These are phyloP conservation scores for Fraxinus sp. DNA, from an alignment of 305 asterid species.

Conservation along the genomic window DNA sequence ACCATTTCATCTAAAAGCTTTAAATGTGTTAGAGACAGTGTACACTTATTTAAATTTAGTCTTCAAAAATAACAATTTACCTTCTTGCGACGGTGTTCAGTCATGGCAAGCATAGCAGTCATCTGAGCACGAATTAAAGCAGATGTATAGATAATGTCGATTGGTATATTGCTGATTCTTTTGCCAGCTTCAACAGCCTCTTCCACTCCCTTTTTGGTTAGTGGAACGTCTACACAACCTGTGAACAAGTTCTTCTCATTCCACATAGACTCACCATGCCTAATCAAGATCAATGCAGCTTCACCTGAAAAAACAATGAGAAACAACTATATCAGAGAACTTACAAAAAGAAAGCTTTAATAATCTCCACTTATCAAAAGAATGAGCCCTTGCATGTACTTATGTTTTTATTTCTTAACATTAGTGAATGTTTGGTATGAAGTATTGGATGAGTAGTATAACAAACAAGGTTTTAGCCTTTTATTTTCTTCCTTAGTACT, in stretches of 20 bases:
- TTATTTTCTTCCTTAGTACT: not conserved
- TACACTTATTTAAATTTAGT: not conserved
- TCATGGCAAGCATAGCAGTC: slow-evolving; percentile 99
- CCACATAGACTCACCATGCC: slow-evolving; percentile 15
- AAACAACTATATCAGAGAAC: not conserved
- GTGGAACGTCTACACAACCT: slow-evolving; percentile 60
- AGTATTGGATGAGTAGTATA: not conserved
- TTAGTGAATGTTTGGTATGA: not conserved
- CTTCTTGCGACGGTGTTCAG: slow-evolving; percentile 11
- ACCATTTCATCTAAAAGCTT: not conserved
- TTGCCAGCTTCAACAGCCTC: slow-evolving; percentile 93
- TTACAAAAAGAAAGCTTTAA: not conserved
- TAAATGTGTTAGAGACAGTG: not conserved
- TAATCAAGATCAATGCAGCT: slow-evolving; percentile 31
- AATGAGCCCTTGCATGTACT: not conserved
- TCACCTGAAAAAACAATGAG: slow-evolving; percentile 44
- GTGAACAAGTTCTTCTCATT: slow-evolving; percentile 10
- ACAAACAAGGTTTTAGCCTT: not conserved
- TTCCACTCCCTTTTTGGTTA: slow-evolving; percentile 83
- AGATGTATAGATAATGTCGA: slow-evolving; percentile 88
- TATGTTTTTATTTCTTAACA: not conserved
- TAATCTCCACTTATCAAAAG: not conserved
- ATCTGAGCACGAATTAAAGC: slow-evolving; percentile 88
- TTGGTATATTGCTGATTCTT: slow-evolving; percentile 87
- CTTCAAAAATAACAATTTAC: not conserved